phyloP scores from a whole-genome alignment of 2,329 filamentous ascomycete genomes.

The Xylaria sp. region DNA sequence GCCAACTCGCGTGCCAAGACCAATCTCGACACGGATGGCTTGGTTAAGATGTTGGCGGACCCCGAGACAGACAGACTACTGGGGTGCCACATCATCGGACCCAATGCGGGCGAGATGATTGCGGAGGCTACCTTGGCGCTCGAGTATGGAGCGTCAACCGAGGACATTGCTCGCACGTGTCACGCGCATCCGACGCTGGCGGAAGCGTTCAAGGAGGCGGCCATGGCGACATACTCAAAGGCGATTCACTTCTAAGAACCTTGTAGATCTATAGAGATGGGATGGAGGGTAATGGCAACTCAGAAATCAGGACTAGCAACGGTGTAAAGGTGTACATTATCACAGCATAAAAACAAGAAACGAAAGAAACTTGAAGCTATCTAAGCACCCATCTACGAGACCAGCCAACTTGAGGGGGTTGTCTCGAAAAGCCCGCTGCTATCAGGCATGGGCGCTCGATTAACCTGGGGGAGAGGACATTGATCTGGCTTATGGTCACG shows the following conservation, averaged over 20 bases:
- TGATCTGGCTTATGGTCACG: neutral
- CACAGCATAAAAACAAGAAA: constrained; percentile 47
- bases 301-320: constrained; percentile 45
- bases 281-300: constrained; percentile 30
- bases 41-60: constrained; percentile 97
- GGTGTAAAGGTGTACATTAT: constrained; percentile 53
- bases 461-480: neutral
- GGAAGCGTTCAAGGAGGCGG: constrained; percentile 99
- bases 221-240: constrained; percentile 96
- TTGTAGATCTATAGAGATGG: constrained; percentile 46
- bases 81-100: constrained; percentile 94
- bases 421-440: neutral
- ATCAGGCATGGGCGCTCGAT: neutral
- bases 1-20: constrained; percentile 99
- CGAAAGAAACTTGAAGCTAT: constrained; percentile 28
- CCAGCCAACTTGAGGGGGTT: neutral
- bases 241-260: constrained; percentile 86
- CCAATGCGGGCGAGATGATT: constrained; percentile 99
- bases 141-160: constrained; percentile 94
- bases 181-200: constrained; percentile 96
- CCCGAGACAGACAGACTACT: constrained; percentile 96
- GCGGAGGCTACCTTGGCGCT: constrained; percentile 94
- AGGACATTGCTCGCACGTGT: constrained; percentile 94
- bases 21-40: constrained; percentile 93
- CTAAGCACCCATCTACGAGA: constrained; percentile 8